Percentiles rank a stretch among this genome's conserved stretches.
phyloP scores from a whole-genome alignment of 1,284 basidiomycete genomes.

The Microbotryum silenes-acaulis region DNA sequence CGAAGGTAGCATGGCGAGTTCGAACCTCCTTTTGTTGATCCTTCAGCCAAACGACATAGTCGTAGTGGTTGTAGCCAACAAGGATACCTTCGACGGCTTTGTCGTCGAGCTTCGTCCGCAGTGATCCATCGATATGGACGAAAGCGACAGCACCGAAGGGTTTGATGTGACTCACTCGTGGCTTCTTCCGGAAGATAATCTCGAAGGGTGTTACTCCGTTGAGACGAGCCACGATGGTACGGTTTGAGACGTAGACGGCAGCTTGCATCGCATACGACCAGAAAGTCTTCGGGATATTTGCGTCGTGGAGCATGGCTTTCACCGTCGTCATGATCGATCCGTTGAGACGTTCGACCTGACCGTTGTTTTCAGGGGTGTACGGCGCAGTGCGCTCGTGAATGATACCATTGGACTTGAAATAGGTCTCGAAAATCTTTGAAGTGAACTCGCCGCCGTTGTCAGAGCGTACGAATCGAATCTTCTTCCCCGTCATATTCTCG shows the following conservation, averaged over 20 bases:
- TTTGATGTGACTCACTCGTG: not conserved
- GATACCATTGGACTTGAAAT: slow-evolving; percentile 9
- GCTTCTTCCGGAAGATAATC: not conserved
- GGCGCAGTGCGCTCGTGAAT: slow-evolving; percentile 6
- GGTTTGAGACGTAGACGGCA: not conserved
- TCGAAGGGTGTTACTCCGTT: not conserved
- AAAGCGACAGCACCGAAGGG: not conserved
- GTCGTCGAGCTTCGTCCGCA: not conserved
- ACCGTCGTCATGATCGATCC: not conserved
- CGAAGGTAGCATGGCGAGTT: too few species aligned
- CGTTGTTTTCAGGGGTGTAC: slow-evolving; percentile 17
- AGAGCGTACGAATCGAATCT: too few species aligned
- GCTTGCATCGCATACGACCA: not conserved
- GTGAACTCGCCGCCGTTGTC: slow-evolving; percentile 9
- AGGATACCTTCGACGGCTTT: not conserved
- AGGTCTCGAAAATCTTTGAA: slow-evolving; percentile 1
- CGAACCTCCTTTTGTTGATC: too few species aligned
- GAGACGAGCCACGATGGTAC: not conserved
- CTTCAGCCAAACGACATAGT: too few species aligned
- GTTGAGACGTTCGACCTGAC: not conserved
- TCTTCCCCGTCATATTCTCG: too few species aligned
- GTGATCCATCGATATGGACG: not conserved
- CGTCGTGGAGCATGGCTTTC: slow-evolving; percentile 1
- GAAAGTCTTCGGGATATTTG: not conserved
- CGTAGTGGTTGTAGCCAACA: not conserved